phyloP scores from a whole-genome alignment of 1,284 basidiomycete genomes.

The Leccinum fallax region DNA sequence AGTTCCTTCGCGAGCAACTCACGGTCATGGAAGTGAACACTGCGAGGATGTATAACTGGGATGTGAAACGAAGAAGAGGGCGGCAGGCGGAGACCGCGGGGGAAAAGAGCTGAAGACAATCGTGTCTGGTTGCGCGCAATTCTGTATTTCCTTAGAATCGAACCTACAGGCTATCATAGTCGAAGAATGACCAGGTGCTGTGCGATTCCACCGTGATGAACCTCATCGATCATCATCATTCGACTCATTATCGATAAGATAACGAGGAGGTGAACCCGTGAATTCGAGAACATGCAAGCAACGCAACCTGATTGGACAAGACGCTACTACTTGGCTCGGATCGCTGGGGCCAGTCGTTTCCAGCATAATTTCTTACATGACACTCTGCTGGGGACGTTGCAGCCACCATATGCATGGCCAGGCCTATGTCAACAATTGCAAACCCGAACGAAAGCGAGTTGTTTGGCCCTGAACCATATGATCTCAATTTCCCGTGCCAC shows the following conservation, averaged over 20 bases:
- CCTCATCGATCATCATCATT: neutral
- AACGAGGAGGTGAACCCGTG: neutral
- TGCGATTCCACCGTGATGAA: neutral
- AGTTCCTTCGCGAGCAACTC: conserved; percentile 93
- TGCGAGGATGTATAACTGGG: conserved; percentile 96
- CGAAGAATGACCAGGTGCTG: neutral
- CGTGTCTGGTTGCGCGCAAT: neutral
- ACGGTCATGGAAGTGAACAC: conserved; percentile 99
- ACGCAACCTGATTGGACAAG: too few relatives aligned
- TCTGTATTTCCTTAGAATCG: conserved; percentile 7
- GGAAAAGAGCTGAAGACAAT: conserved; percentile 15
- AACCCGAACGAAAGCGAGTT: conserved; percentile 16
- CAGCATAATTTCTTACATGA: neutral
- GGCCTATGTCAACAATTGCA: conserved; percentile 20
- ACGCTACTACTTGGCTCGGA: neutral
- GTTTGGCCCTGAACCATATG: conserved; percentile 29
- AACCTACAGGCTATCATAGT: neutral
- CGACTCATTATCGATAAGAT: neutral
- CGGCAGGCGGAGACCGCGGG: conserved; percentile 42
- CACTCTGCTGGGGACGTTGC: neutral
- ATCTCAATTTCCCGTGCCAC: conserved; percentile 24
- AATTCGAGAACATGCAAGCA: neutral
- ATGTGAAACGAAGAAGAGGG: conserved; percentile 83
- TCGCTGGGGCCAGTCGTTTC: neutral
- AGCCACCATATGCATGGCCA: conserved; percentile 1